phyloP scores from a whole-genome alignment of 2,329 filamentous ascomycete genomes.

The Colletotrichum endophyticum region DNA sequence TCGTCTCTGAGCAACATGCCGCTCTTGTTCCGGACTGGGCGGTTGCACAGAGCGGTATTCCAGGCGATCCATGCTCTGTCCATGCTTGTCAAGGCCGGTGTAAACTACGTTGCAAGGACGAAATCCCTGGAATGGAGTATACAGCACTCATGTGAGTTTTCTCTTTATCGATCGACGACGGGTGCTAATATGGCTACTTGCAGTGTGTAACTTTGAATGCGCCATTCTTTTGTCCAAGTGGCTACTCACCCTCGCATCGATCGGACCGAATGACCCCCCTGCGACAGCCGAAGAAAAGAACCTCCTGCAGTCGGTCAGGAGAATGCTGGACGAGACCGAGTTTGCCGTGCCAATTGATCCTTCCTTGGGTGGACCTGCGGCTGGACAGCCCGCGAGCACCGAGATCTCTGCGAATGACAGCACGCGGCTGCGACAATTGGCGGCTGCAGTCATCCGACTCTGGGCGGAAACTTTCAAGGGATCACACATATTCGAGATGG shows the following conservation, averaged over 20 bases:
- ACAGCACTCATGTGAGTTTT: slow-evolving; percentile 61
- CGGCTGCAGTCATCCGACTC: slow-evolving; percentile 61
- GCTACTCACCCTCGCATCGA: slow-evolving; percentile 60
- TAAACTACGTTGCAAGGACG: slow-evolving; percentile 66
- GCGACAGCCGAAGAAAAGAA: slow-evolving; percentile 57
- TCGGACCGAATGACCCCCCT: slow-evolving; percentile 54
- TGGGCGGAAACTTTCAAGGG: slow-evolving; percentile 69
- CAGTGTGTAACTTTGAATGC: slow-evolving; percentile 67
- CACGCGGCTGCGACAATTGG: slow-evolving; percentile 58
- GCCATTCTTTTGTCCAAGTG: slow-evolving; percentile 66
- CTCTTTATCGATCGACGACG: not conserved
- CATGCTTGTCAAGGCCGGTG: slow-evolving; percentile 67
- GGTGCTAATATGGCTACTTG: slow-evolving; percentile 19
- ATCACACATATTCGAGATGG: slow-evolving; percentile 64
- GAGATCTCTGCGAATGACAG: slow-evolving; percentile 53
- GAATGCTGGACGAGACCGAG: slow-evolving; percentile 67
- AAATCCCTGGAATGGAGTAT: slow-evolving; percentile 69
- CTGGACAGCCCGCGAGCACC: slow-evolving; percentile 39
- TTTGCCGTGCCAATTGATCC: slow-evolving; percentile 66
- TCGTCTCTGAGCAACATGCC: slow-evolving; percentile 64
- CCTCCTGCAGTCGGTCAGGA: slow-evolving; percentile 60
- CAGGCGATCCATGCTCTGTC: slow-evolving; percentile 73
- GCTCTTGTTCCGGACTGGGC: slow-evolving; percentile 61
- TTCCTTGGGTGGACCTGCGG: slow-evolving; percentile 48
- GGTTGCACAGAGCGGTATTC: slow-evolving; percentile 67